Evolutionary conservation across 257 asterid genomes (phyloP).

Genomic region (Nicotiana tabacum): DNA sequence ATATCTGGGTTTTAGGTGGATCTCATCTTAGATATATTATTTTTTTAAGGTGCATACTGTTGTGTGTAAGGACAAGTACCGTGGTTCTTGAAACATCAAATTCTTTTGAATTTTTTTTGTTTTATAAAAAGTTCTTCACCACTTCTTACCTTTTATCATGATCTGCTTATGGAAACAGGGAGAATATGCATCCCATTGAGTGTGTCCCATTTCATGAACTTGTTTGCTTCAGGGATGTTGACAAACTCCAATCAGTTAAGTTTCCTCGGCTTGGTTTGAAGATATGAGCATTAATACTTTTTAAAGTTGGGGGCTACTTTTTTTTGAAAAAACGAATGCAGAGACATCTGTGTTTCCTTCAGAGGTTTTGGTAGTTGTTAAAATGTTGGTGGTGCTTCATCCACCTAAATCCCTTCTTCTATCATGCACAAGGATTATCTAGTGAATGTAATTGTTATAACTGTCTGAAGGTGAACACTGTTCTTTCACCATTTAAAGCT

Average conservation of each 20-base stretch:
- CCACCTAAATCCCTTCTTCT: neutral
- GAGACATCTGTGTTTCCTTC: neutral
- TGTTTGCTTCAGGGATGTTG: constrained; percentile 64
- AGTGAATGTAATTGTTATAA: neutral
- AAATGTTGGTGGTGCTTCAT: neutral
- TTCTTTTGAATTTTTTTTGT: too few species aligned
- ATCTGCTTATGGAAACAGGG: constrained; percentile 49
- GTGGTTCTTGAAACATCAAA: too few species aligned
- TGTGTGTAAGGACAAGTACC: too few species aligned
- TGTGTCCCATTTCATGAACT: constrained; percentile 61
- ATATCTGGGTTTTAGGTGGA: too few species aligned
- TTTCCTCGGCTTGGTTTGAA: constrained; percentile 9
- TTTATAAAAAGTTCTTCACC: neutral
- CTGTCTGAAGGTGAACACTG: neutral
- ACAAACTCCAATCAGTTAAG: constrained; percentile 75
- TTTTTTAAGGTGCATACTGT: too few species aligned
- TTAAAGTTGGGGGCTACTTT: neutral
- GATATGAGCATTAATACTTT: neutral
- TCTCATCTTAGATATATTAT: too few species aligned
- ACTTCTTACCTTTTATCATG: neutral
- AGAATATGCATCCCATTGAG: constrained; percentile 55
- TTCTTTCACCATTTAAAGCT: neutral
- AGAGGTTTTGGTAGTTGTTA: neutral
- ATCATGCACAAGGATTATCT: neutral
- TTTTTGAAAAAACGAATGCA: neutral